Evolutionary conservation across 768 basidiomycete species (phyloP).

Genomic region (Russula brevipes): DNA sequence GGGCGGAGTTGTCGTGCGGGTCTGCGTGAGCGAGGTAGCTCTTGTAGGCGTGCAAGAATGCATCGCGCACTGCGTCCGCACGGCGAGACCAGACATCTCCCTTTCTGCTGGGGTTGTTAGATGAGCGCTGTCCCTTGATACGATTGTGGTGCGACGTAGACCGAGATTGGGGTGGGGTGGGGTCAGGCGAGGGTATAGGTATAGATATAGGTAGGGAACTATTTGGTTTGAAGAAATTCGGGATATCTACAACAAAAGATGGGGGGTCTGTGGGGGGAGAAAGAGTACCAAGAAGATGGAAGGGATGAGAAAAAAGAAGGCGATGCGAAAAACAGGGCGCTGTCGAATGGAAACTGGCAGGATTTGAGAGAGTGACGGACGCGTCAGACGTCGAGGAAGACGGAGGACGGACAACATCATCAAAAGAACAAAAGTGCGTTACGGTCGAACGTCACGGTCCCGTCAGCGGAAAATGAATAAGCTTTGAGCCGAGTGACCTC

Average conservation of each 20-base stretch:
- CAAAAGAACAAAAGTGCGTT: too few species aligned
- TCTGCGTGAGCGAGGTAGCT: slow-evolving; percentile 57
- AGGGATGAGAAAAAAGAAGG: not conserved
- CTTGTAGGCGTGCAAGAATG: slow-evolving; percentile 62
- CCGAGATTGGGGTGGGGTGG: not conserved
- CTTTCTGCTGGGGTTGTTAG: not conserved
- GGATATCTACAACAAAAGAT: not conserved
- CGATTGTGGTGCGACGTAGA: not conserved
- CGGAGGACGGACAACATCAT: too few species aligned
- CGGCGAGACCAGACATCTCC: slow-evolving; percentile 42
- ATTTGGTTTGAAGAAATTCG: not conserved
- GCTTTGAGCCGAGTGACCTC: too few species aligned
- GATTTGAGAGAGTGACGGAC: too few species aligned
- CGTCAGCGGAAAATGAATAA: too few species aligned
- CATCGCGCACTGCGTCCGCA: slow-evolving; percentile 52
- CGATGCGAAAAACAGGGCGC: slow-evolving; percentile 1
- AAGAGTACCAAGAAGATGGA: not conserved
- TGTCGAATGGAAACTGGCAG: not conserved
- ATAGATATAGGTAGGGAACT: not conserved
- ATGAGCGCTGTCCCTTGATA: not conserved
- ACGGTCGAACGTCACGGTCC: too few species aligned
- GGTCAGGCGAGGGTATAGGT: not conserved
- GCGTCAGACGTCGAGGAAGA: too few species aligned
- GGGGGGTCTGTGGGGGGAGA: not conserved
- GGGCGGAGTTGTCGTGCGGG: slow-evolving; percentile 57